phyloP scores from a whole-genome alignment of 495 filamentous ascomycete species.

The Penicillium diatomitis region DNA sequence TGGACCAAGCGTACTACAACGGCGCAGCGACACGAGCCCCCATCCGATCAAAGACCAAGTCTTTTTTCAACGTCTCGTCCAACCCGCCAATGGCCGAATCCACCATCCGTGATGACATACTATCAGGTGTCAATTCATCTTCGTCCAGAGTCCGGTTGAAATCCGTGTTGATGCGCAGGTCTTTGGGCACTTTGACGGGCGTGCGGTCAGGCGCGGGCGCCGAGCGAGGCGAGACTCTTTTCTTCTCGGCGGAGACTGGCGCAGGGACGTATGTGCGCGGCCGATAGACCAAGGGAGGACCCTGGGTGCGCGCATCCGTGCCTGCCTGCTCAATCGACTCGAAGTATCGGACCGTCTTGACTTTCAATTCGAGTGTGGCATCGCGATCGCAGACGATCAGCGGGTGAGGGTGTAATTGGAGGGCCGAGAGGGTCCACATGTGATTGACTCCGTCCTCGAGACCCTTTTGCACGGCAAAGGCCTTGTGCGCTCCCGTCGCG shows the following conservation, averaged over 20 bases:
- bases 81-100: slow-evolving; percentile 42
- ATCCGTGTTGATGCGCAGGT: slow-evolving; percentile 39
- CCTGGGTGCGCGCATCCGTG: slow-evolving; percentile 46
- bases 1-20: slow-evolving; percentile 4
- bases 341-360: slow-evolving; percentile 71
- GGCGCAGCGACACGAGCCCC: slow-evolving; percentile 28
- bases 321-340: slow-evolving; percentile 58
- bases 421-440: slow-evolving; percentile 78
- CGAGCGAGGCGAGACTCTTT: slow-evolving; percentile 15
- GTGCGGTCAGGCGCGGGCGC: slow-evolving; percentile 19
- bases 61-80: slow-evolving; percentile 31
- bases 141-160: slow-evolving; percentile 30
- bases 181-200: slow-evolving; percentile 30
- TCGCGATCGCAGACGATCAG: slow-evolving; percentile 81
- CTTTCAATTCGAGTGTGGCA: slow-evolving; percentile 71
- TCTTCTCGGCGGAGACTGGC: slow-evolving; percentile 13
- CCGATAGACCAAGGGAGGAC: slow-evolving; percentile 40
- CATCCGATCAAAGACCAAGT: slow-evolving; percentile 37
- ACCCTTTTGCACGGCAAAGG: slow-evolving; percentile 69
- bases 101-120: slow-evolving; percentile 57
- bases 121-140: slow-evolving; percentile 54
- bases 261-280: slow-evolving; percentile 33
- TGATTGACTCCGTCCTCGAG: slow-evolving; percentile 78
- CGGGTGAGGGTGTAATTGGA: slow-evolving; percentile 72
- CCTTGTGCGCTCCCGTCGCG: slow-evolving; percentile 71